phyloP scores from a whole-genome alignment of 176 grass and related monocot genomes.

The Tillandsia fasciculata region DNA sequence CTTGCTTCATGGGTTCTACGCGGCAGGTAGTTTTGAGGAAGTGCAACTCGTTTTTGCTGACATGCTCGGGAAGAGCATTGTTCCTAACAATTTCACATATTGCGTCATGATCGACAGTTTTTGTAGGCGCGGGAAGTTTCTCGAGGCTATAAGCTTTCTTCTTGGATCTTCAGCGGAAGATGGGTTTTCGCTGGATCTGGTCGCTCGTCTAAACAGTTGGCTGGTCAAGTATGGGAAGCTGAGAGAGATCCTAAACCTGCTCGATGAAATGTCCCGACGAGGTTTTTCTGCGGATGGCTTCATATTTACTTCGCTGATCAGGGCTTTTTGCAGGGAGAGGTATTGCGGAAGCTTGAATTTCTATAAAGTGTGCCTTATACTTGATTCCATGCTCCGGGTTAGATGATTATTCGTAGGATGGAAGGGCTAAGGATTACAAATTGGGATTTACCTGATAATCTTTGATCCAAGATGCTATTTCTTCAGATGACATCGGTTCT shows the following conservation, averaged over 20 bases:
- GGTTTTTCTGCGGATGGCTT: constrained; percentile 27
- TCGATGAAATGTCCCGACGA: constrained; percentile 27
- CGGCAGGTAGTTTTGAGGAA: constrained; percentile 21
- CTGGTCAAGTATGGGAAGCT: constrained; percentile 40
- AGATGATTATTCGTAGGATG: constrained; percentile 9
- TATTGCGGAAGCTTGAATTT: constrained; percentile 27
- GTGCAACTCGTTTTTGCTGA: constrained; percentile 22
- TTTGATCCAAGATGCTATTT: too few relatives aligned
- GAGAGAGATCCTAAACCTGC: constrained; percentile 22
- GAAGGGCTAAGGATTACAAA: too few relatives aligned
- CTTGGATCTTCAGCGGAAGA: constrained; percentile 11
- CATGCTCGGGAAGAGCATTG: constrained; percentile 33
- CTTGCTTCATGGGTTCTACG: constrained; percentile 57
- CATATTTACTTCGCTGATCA: constrained; percentile 35
- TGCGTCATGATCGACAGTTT: constrained; percentile 45
- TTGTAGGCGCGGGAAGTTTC: constrained; percentile 33
- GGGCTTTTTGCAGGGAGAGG: constrained; percentile 36
- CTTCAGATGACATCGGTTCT: too few relatives aligned
- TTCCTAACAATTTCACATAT: constrained; percentile 49
- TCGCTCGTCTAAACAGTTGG: constrained; percentile 41
- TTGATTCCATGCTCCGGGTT: constrained; percentile 38
- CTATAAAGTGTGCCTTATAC: constrained; percentile 31
- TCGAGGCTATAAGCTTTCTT: constrained; percentile 25
- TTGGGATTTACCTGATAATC: too few relatives aligned
- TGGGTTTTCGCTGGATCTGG: constrained; percentile 34